Percentiles rank a stretch among this genome's conserved stretches.
These are phyloP conservation scores for Ophiostoma novo-ulmi DNA, from an alignment of 2,329 filamentous ascomycete species.

Conservation along the genomic window DNA sequence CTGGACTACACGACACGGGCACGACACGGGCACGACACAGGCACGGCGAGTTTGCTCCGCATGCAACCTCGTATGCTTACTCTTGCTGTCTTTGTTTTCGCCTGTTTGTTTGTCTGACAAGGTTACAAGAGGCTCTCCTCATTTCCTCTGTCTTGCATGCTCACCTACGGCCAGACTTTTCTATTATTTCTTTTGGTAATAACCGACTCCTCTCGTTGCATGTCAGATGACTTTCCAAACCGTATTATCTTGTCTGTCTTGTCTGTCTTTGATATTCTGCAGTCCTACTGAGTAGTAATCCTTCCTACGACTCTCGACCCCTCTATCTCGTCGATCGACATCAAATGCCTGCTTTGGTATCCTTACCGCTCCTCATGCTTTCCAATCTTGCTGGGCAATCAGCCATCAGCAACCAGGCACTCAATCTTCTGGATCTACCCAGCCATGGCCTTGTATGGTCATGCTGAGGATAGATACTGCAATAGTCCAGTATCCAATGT, in stretches of 20 bases:
- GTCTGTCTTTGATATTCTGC: too few species aligned
- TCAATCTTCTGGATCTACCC: conserved; percentile 1
- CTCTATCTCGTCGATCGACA: background rate
- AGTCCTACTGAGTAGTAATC: too few species aligned
- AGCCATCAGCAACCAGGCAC: background rate
- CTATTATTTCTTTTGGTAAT: background rate
- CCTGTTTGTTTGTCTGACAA: too few species aligned
- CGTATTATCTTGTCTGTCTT: background rate
- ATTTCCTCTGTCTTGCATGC: too few species aligned
- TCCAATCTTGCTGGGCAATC: background rate
- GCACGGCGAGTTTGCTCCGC: conserved; percentile 9
- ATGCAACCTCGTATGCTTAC: conserved; percentile 4
- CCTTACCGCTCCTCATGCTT: background rate
- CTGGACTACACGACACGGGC: background rate
- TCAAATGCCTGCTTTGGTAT: background rate
- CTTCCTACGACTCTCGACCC: too few species aligned
- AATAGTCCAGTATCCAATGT: background rate
- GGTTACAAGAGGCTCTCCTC: too few species aligned
- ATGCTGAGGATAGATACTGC: background rate
- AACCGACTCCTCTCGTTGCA: too few species aligned
- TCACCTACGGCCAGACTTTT: background rate
- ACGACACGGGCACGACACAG: background rate
- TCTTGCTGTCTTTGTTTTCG: background rate
- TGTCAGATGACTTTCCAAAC: background rate
- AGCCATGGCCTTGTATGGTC: background rate